Percentiles rank a stretch among this genome's conserved stretches.
These are phyloP conservation scores for Trichosporon coremiiforme DNA, from an alignment of 1,284 basidiomycete species.

Conservation along the genomic window DNA sequence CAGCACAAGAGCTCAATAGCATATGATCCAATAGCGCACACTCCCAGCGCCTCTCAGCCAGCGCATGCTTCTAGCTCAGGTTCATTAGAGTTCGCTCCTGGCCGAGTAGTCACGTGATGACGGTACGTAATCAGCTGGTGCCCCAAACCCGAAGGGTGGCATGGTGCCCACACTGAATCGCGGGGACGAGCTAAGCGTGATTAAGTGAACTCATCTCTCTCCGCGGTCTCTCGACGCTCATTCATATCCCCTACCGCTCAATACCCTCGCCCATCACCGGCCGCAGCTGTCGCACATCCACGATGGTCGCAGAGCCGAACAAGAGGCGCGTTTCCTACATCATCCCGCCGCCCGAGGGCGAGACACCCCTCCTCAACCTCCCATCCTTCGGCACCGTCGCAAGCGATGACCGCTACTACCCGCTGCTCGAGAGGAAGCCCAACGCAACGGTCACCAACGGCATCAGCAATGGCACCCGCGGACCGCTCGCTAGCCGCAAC, in stretches of 20 bases:
- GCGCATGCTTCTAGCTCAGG: background rate
- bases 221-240: background rate
- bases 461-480: slow-evolving; percentile 32
- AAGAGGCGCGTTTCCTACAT: slow-evolving; percentile 76
- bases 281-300: slow-evolving; percentile 2
- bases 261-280: slow-evolving; percentile 1
- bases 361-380: slow-evolving; percentile 64
- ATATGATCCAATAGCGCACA: background rate
- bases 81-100: background rate
- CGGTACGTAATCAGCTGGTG: slow-evolving; percentile 3
- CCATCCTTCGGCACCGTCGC: slow-evolving; percentile 65
- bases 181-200: background rate
- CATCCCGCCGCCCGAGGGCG: slow-evolving; percentile 69
- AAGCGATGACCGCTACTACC: slow-evolving; percentile 59
- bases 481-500: slow-evolving; percentile 39
- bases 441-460: slow-evolving; percentile 28
- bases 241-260: background rate
- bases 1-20: too few relatives aligned
- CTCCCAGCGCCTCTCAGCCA: background rate
- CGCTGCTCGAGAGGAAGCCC: slow-evolving; percentile 62
- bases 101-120: slow-evolving; percentile 1
- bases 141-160: slow-evolving; percentile 9
- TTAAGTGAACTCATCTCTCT: slow-evolving; percentile 4
- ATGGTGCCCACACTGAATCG: slow-evolving; percentile 4
- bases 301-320: slow-evolving; percentile 34